These are phyloP conservation scores for Citrullus mucosospermus DNA, from an alignment of 306 rosid species.

Conservation along the genomic window DNA sequence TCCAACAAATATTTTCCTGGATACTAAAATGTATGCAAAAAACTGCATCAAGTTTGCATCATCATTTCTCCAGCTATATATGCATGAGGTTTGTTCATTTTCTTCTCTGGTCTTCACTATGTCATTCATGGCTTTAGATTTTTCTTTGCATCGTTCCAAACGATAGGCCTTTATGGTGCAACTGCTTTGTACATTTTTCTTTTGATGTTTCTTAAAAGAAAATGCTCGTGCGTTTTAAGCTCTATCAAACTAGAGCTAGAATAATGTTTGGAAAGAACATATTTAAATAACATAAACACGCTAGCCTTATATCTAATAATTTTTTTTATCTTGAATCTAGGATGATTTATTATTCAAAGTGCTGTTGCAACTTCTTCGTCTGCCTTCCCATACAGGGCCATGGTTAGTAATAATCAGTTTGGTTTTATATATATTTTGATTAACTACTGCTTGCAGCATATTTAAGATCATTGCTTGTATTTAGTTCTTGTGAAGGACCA, in stretches of 20 bases:
- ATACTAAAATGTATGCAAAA: constrained; percentile 30
- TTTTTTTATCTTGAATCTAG: constrained; percentile 29
- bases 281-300: neutral
- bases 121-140: neutral
- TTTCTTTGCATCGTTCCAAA: neutral
- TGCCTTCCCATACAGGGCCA: constrained; percentile 30
- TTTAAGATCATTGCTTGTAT: neutral
- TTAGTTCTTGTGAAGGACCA: constrained; percentile 21
- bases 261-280: neutral
- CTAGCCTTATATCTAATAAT: neutral
- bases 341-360: constrained; percentile 84
- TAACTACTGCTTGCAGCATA: neutral
- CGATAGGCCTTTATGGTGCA: neutral
- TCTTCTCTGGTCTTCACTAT: neutral
- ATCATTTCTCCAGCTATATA: constrained; percentile 62
- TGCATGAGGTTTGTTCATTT: constrained; percentile 51
- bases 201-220: neutral
- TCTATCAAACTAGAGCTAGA: neutral
- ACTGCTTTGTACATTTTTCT: neutral
- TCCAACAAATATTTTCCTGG: constrained; percentile 28
- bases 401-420: constrained; percentile 35
- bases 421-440: neutral
- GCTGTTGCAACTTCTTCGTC: constrained; percentile 50
- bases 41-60: constrained; percentile 52
- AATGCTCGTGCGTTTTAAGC: neutral